These are phyloP conservation scores for Cyathus striatus DNA, from an alignment of 768 basidiomycete species.

Conservation along the genomic window DNA sequence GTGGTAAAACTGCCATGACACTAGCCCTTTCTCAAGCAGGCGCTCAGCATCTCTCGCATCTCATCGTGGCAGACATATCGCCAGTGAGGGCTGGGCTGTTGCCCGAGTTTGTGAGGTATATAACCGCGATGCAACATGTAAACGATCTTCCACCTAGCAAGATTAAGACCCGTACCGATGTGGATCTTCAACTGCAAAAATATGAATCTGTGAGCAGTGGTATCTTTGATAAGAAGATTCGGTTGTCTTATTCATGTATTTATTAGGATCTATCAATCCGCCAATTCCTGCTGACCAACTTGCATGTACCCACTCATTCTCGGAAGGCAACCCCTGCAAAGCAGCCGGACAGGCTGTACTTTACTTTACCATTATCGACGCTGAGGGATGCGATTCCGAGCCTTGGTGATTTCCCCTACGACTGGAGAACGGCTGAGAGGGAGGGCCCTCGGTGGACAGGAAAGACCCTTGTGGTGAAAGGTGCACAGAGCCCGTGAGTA, in stretches of 20 bases:
- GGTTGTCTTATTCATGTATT: not conserved
- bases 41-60: conserved; percentile 38
- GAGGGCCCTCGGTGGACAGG: not conserved
- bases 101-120: conserved; percentile 60
- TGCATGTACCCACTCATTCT: conserved; percentile 33
- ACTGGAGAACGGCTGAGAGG: not conserved
- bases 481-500: not conserved
- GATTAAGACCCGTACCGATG: conserved; percentile 62
- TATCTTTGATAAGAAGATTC: conserved; percentile 1
- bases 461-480: not conserved
- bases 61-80: conserved; percentile 80
- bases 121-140: conserved; percentile 70
- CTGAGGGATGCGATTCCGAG: conserved; percentile 36
- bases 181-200: conserved; percentile 55
- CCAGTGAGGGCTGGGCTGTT: conserved; percentile 58
- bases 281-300: conserved; percentile 85
- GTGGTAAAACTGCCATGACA: conserved; percentile 79
- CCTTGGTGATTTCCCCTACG: not conserved
- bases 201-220: conserved; percentile 66
- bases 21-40: conserved; percentile 44
- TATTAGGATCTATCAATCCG: conserved; percentile 67
- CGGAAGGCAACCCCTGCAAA: conserved; percentile 14
- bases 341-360: conserved; percentile 43
- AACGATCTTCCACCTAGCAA: conserved; percentile 38
- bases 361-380: conserved; percentile 70